phyloP scores from a whole-genome alignment of 768 basidiomycete genomes.

The Lactifluus pinguis region DNA sequence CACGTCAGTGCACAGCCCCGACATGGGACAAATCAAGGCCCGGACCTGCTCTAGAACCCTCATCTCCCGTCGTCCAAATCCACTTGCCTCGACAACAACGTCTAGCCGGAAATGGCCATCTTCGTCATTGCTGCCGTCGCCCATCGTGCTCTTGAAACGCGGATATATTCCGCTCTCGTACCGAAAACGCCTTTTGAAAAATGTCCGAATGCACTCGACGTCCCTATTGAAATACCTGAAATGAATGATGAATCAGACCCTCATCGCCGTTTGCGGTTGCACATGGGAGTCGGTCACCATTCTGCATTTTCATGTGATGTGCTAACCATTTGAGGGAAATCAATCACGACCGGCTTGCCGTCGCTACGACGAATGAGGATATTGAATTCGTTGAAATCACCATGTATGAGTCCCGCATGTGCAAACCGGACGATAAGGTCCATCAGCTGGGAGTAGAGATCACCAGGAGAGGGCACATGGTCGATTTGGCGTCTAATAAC shows the following conservation, averaged over 20 bases:
- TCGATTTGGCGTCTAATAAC: conserved; percentile 71
- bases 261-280: not conserved
- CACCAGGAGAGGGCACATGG: conserved; percentile 76
- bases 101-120: conserved; percentile 56
- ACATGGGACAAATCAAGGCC: not conserved
- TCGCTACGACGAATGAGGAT: conserved; percentile 78
- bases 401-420: conserved; percentile 90
- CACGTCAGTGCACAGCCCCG: conserved; percentile 4
- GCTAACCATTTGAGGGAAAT: conserved; percentile 99
- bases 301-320: conserved; percentile 95
- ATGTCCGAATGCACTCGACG: conserved; percentile 90
- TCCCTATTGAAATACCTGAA: conserved; percentile 97
- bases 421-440: conserved; percentile 94
- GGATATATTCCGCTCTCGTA: conserved; percentile 91
- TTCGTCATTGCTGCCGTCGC: conserved; percentile 35
- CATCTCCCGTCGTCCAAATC: conserved; percentile 80
- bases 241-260: conserved; percentile 9
- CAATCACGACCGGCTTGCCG: conserved; percentile 83
- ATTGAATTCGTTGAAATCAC: conserved; percentile 99
- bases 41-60: conserved; percentile 75
- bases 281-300: conserved; percentile 47
- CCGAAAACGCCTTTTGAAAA: conserved; percentile 84
- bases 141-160: conserved; percentile 60
- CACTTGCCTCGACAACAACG: conserved; percentile 89
- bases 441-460: conserved; percentile 88